A percentile compares a stretch with the other conserved stretches of the same genome.
phyloP scores from a whole-genome alignment of 2,329 filamentous ascomycete genomes.

The Colletotrichum caudatum region DNA sequence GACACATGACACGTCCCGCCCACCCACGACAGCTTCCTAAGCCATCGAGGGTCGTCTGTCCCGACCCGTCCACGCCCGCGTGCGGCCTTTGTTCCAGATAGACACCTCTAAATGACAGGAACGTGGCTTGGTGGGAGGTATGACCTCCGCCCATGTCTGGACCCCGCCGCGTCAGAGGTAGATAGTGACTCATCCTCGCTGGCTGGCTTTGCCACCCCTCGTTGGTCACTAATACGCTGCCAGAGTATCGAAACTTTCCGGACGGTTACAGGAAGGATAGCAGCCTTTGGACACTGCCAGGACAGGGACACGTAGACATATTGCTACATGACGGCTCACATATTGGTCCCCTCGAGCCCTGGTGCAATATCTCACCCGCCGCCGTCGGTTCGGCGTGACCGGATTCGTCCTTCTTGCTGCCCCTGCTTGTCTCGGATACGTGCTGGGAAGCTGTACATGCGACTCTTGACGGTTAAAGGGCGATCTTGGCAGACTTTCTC shows the following conservation, averaged over 20 bases:
- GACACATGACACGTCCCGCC: conserved; percentile 19
- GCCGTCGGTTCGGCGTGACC: not conserved
- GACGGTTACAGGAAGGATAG: not conserved
- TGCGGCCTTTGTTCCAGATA: not conserved
- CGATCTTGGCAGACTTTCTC: not conserved
- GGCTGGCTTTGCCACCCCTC: conserved; percentile 3
- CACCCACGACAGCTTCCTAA: not conserved
- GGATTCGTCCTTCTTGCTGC: not conserved
- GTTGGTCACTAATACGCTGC: not conserved
- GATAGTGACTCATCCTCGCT: not conserved
- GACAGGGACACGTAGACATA: not conserved
- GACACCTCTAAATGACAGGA: not conserved
- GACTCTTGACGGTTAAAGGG: conserved; percentile 25
- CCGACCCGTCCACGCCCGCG: not conserved
- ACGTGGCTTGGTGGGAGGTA: not conserved
- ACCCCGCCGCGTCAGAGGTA: conserved; percentile 14
- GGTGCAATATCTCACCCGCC: not conserved
- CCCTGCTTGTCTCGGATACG: conserved; percentile 22
- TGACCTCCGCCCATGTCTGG: not conserved
- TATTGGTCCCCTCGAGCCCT: not conserved
- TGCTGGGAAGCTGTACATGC: not conserved
- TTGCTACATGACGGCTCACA: not conserved
- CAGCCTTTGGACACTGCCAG: not conserved
- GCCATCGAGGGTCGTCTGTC: not conserved
- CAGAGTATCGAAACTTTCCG: not conserved